Evolutionary conservation across 345 rosid genomes (phyloP).

Genomic region (Citrus hindsii): DNA sequence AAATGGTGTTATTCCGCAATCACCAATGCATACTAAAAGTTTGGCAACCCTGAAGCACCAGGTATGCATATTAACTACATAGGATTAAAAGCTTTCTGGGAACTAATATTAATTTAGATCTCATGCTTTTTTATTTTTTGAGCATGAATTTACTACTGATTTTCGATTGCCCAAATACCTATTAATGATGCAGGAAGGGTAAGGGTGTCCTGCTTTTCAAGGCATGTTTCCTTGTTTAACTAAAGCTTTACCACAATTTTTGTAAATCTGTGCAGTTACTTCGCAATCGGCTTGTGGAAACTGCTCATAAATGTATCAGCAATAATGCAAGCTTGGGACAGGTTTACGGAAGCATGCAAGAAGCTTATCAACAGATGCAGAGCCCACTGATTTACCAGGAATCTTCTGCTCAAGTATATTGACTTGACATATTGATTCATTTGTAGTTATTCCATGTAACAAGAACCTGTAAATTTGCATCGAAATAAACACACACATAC

Average conservation of each 20-base stretch:
- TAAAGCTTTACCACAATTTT: not conserved
- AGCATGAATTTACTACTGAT: not conserved
- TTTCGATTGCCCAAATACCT: not conserved
- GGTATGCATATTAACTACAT: slow-evolving; percentile 29
- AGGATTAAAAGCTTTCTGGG: not conserved
- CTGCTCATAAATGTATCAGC: slow-evolving; percentile 57
- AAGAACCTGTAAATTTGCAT: slow-evolving; percentile 1
- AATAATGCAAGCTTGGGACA: slow-evolving; percentile 60
- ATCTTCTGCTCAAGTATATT: slow-evolving; percentile 47
- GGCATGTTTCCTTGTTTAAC: not conserved
- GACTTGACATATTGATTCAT: slow-evolving; percentile 5
- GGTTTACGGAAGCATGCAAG: slow-evolving; percentile 71
- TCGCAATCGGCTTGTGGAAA: slow-evolving; percentile 56
- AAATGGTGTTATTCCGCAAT: slow-evolving; percentile 82
- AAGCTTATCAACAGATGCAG: slow-evolving; percentile 73
- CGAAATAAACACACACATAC: not conserved
- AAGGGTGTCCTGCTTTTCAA: not conserved
- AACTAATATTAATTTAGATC: not conserved
- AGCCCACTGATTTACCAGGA: slow-evolving; percentile 61
- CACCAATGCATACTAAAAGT: slow-evolving; percentile 88
- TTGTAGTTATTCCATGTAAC: not conserved
- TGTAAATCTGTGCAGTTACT: slow-evolving; percentile 42
- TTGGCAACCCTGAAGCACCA: slow-evolving; percentile 78
- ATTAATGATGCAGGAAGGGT: not conserved
- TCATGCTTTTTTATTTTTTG: not conserved